Conservation (phyloP, 2,329 filamentous ascomycete species). For the Verruconis gallopava region DNA sequence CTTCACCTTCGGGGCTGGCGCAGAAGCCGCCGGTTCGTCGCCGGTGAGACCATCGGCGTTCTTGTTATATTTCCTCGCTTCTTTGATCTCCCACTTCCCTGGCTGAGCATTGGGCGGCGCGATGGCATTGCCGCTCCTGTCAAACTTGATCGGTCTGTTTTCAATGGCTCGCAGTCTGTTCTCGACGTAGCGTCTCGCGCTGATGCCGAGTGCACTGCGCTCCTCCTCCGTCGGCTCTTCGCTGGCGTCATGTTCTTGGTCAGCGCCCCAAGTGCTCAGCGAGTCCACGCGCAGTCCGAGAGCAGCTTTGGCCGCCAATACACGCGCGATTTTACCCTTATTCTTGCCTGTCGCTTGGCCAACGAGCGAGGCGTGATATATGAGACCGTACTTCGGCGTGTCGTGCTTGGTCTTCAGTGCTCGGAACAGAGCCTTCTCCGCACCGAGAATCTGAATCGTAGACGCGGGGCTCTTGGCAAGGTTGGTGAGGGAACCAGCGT, state of each 20-base stretch:
- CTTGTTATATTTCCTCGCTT: constrained; percentile 85
- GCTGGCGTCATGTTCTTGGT: constrained; percentile 16
- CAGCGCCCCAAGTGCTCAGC: constrained; percentile 60
- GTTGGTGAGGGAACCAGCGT: constrained; percentile 87
- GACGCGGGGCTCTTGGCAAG: constrained; percentile 89
- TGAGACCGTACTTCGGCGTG: constrained; percentile 94
- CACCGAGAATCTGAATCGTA: constrained; percentile 95
- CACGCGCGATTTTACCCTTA: constrained; percentile 98
- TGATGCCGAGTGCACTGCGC: constrained; percentile 66
- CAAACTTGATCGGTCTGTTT: constrained; percentile 74
- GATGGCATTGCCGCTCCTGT: constrained; percentile 53
- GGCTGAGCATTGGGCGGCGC: constrained; percentile 46
- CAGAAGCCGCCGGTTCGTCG: constrained; percentile 48
- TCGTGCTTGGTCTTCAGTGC: constrained; percentile 98
- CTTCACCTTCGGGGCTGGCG: constrained; percentile 19
- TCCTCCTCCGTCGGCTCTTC: constrained; percentile 71
- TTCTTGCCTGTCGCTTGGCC: constrained; percentile 96
- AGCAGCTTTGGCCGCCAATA: constrained; percentile 85
- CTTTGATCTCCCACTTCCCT: constrained; percentile 82
- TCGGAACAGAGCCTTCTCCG: constrained; percentile 96
- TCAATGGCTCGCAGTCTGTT: constrained; percentile 66
- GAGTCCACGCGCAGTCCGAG: constrained; percentile 90
- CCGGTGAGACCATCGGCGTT: constrained; percentile 77
- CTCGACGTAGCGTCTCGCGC: constrained; percentile 60
- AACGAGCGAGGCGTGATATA: constrained; percentile 57